These are phyloP conservation scores for Penicillium polonicum DNA, from an alignment of 2,329 filamentous ascomycete genomes.

Conservation along the genomic window DNA sequence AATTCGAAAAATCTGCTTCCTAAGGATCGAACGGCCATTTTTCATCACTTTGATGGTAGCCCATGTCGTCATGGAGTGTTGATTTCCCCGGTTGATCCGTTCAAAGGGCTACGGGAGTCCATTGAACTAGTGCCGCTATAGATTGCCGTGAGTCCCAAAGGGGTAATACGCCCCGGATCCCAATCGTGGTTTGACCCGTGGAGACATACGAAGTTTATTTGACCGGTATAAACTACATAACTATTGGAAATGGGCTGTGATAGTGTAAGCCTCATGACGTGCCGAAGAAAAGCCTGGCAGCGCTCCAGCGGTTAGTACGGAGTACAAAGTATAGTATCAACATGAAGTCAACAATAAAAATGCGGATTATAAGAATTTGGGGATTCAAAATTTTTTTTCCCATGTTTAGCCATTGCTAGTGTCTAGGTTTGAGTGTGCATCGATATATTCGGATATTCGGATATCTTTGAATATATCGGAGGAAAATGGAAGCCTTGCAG, in stretches of 20 bases:
- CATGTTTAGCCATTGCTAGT: neutral
- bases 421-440: neutral
- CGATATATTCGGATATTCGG: neutral
- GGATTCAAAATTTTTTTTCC: neutral
- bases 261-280: too few relatives aligned
- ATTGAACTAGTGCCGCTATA: neutral
- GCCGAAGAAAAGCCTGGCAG: neutral
- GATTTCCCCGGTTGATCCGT: conserved; percentile 13
- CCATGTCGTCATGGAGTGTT: conserved; percentile 14
- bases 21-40: neutral
- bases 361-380: neutral
- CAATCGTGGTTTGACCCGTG: neutral
- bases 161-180: neutral
- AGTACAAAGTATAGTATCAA: neutral
- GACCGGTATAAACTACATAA: neutral
- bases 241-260: too few relatives aligned
- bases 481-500: neutral
- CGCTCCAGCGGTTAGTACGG: neutral
- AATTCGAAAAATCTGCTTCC: neutral
- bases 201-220: neutral
- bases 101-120: neutral
- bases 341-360: neutral
- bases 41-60: neutral
- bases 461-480: neutral
- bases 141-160: neutral